Evolutionary conservation across 1,284 basidiomycete genomes (phyloP), one percentile per base, ranked within the genome.

Genomic region (Neolentinus lepideus): DNA sequence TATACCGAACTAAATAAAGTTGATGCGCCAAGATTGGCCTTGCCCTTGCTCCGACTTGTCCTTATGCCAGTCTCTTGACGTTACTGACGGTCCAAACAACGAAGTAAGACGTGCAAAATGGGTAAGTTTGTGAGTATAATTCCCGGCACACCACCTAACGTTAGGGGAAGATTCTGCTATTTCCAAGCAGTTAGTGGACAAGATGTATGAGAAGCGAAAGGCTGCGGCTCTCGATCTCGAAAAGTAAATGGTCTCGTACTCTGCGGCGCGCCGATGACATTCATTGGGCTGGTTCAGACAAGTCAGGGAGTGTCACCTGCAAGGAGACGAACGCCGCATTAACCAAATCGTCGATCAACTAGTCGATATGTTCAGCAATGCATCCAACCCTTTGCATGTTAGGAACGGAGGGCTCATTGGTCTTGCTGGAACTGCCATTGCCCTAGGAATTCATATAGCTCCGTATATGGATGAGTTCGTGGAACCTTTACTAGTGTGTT

Each of bases 401-500:
- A 82, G 95, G 53, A 98, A 97, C 67, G 97, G 97, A 38, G 96
- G 95, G 35, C 79, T 98, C 54, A 98, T 99, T 65, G 97, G 97
- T 14, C 82, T 99, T 0, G 97, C 97, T 1, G 96, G 93, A 26
- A 93, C 94, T 21, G 94, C 93, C 22, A 98, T 99, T 66, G 96
- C 97, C 2, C 77, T 99, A 1, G 93, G 94, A 2, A 87, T 94
- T 19, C 92, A 98, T 61, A 84, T 98, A 54, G 89, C 94, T 1
- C 90, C 92, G 4, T 96, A 96, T 74, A 90, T 99, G 79, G 90
- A 92, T 57, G 89, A 89, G 62, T 97, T 99, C 66, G 85, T 98
- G 31, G 86, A 88, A 33, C 90, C 93, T 1, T 81, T 99, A 27
- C 79, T 99, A n/a, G 83, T 84, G 43, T 98, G 96, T 73, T 98